phyloP scores from a whole-genome alignment of 176 grass and related monocot species.

The Lolium perenne region DNA sequence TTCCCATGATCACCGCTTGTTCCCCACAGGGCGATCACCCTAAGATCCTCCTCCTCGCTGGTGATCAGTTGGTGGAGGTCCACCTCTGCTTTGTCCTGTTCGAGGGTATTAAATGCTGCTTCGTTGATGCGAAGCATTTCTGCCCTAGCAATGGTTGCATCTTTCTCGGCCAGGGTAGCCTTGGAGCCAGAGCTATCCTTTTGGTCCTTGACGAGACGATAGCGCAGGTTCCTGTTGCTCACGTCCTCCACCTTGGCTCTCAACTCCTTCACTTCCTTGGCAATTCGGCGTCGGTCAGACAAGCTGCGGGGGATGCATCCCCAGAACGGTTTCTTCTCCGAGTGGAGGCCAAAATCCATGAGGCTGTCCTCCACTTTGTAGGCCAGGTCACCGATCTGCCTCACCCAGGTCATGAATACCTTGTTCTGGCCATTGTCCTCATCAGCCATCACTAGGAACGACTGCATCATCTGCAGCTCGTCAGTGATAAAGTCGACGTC shows the following conservation, averaged over 20 bases:
- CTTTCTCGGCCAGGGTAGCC: rapidly evolving
- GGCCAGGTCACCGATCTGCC: not conserved
- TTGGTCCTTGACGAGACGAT: not conserved
- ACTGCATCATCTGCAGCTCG: slow-evolving; percentile 53
- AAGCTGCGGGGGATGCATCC: not conserved
- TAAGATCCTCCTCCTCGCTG: not conserved
- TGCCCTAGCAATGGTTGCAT: not conserved
- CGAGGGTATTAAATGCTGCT: not conserved
- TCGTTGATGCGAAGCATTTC: not conserved
- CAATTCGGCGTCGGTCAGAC: not conserved
- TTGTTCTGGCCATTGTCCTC: not conserved
- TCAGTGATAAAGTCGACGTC: slow-evolving; percentile 38
- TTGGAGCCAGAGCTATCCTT: not conserved
- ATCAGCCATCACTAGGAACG: slow-evolving; percentile 12
- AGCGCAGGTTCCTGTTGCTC: slow-evolving; percentile 34
- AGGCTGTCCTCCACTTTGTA: slow-evolving; percentile 44
- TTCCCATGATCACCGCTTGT: not conserved
- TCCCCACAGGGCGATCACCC: slow-evolving; percentile 37
- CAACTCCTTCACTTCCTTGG: slow-evolving; percentile 25
- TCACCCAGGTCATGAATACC: not conserved
- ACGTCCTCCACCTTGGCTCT: slow-evolving; percentile 38
- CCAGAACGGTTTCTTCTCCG: not conserved
- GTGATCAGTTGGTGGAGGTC: not conserved
- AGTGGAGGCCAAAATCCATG: not conserved
- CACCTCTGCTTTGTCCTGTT: not conserved